Base-by-base conservation (phyloP, 2,329 filamentous ascomycete species). In the Exophiala mesophila region DNA sequence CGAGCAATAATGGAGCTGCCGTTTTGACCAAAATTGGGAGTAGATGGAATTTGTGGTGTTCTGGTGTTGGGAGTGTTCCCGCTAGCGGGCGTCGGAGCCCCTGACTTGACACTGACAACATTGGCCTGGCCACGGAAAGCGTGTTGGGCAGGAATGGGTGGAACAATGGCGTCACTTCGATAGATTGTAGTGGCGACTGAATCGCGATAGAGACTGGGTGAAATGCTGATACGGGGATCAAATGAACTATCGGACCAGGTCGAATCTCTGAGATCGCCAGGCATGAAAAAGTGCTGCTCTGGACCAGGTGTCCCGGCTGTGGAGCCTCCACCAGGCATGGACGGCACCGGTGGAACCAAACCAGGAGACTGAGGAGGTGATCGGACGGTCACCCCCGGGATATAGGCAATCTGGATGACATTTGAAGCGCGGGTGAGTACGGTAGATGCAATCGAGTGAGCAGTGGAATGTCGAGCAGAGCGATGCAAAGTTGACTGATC, bases 361-460 rank as follows among this genome's bases (percentile, higher is more conserved):
- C 80, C 81, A 3, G 87, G 86, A 1, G 88, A 90, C n/a, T 84
- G 82, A 4, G 86, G 85, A 5, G 83, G 82, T 9, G 89, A 88
- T 54, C 90, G 80, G 68, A 96, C 96, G 47, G 88, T 96, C 57
- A 97, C 89, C 47, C 92, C 92, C 10, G 92, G 92, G 54, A 98
- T 97, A 65, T 97, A 98, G 42, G 92, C 92, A 66, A 98, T 98
- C 68, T 97, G 92, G 58, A 98, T 98, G 62, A 98, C 90, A 70
- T 98, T 98, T 59, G 92, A 97, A 36, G 92, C 92, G 49, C 92
- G 82, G 13, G 92, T 97, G 47, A 96, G 77, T 45, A 97, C 88
- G 18, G 90, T 97, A 7, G 89, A 96, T 12, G 92, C 92, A 60
- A 98, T 88, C 9, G 90, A 97, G 58, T 84, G 78, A 41, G 50